phyloP scores from a whole-genome alignment of 2,329 filamentous ascomycete genomes.

The Fusarium sp. region DNA sequence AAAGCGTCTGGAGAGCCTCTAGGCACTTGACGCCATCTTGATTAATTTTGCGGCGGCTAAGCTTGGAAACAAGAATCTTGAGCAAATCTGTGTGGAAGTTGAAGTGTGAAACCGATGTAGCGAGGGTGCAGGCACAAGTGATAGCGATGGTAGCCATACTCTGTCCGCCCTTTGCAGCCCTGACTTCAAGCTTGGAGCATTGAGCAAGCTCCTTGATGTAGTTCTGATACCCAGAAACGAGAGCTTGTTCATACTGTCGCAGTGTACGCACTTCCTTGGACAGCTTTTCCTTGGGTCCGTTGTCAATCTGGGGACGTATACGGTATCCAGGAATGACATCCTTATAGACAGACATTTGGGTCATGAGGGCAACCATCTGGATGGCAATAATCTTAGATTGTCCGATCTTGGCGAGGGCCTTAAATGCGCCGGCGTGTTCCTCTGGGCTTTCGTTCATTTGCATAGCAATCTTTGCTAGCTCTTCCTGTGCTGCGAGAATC shows the following conservation, averaged over 20 bases:
- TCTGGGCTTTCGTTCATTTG: conserved; percentile 92
- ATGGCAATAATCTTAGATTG: conserved; percentile 76
- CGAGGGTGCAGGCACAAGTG: conserved; percentile 82
- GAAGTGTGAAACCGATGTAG: conserved; percentile 91
- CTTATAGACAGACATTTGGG: conserved; percentile 91
- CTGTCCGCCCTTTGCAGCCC: conserved; percentile 51
- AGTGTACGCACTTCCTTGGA: conserved; percentile 91
- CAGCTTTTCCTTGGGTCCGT: conserved; percentile 78
- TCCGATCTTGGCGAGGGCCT: conserved; percentile 77
- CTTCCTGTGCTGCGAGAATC: conserved; percentile 88
- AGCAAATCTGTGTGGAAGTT: conserved; percentile 92
- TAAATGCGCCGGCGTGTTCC: conserved; percentile 84
- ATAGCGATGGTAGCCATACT: conserved; percentile 79
- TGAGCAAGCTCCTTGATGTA: conserved; percentile 81
- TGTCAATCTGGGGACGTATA: conserved; percentile 83
- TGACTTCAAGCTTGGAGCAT: conserved; percentile 67
- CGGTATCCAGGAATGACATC: conserved; percentile 96
- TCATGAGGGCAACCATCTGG: conserved; percentile 85
- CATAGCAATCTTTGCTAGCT: conserved; percentile 83
- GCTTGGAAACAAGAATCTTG: conserved; percentile 84
- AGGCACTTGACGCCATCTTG: conserved; percentile 80
- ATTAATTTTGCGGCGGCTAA: conserved; percentile 78
- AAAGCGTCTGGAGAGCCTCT: conserved; percentile 81
- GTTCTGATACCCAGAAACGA: conserved; percentile 84
- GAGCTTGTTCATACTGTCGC: conserved; percentile 84